Conservation (phyloP, 768 basidiomycete species). For the Macrolepiota fuliginosa region DNA sequence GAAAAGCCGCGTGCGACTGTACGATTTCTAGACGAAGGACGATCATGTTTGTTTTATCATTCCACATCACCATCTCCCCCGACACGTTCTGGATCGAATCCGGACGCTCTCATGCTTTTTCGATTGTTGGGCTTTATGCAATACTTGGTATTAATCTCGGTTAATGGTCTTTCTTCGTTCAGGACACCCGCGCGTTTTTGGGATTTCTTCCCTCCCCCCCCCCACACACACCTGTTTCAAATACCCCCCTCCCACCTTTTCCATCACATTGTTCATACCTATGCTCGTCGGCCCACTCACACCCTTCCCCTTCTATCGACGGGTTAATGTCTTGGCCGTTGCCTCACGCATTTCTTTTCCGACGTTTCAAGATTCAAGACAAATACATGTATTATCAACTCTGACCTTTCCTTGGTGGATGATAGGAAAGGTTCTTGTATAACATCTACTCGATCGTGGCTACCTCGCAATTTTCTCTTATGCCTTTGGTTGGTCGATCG, state of each 20-base stretch:
- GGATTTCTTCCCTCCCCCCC: neutral
- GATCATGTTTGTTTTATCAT: slow-evolving; percentile 11
- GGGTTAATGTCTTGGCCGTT: neutral
- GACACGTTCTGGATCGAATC: slow-evolving; percentile 12
- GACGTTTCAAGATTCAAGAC: slow-evolving; percentile 5
- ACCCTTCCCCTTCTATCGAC: neutral
- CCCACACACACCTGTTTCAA: neutral
- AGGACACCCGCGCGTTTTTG: slow-evolving; percentile 12
- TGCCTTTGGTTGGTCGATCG: neutral
- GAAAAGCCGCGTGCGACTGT: slow-evolving; percentile 7
- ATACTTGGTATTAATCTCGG: slow-evolving; percentile 9
- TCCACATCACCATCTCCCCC: neutral
- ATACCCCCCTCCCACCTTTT: neutral
- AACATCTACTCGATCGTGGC: slow-evolving; percentile 2
- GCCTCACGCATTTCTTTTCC: neutral
- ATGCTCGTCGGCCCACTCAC: neutral
- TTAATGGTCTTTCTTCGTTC: slow-evolving; percentile 10
- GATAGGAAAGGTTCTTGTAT: neutral
- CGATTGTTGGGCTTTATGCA: slow-evolving; percentile 11
- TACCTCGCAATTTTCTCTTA: neutral
- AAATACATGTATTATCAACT: slow-evolving; percentile 10
- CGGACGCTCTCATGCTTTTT: slow-evolving; percentile 8
- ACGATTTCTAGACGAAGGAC: slow-evolving; percentile 12
- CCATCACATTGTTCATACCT: neutral
- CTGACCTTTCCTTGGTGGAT: neutral